Evolutionary conservation across 306 rosid species (phyloP), one percentile per base, ranked within the genome.

Genomic region (Trifolium subterraneum): DNA sequence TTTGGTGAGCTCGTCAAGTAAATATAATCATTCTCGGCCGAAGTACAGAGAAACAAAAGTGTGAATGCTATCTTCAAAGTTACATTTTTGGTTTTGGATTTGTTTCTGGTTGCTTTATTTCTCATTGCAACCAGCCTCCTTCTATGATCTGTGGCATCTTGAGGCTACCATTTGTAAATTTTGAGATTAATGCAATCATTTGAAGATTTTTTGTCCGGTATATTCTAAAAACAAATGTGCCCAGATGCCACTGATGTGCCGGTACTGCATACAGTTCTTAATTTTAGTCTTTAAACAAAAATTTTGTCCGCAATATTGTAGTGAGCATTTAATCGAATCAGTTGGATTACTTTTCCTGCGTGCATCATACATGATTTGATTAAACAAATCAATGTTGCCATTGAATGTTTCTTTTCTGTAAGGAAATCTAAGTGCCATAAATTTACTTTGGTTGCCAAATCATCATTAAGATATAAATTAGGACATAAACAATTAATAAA

Each of bases 1-100:
- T 92, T 92, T 51, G 98, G 98, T 2, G 85, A 92, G 78, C 78
- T 87, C 36, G 73, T 63, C 58, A 20, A 80, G n/a, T 90, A 78
- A 74, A 70, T 56, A 71, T 22, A 20, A 60, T n/a, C 74, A 7
- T 64, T 72, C 54, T 62, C 55, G 7, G 73, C 70, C 51, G 16
- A 77, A 73, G 19, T 51, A 11, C 5, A 18, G 45, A 65, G 66
- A 39, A 65, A 58, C 50, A 35, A 20, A 67, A 45, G 35, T 44
- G 48, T 10, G 11, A 59, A 68, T 71, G 76, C 20, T 16, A 67
- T 42, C 45, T 68, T 58, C 22, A 1, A 65, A 55, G 52, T 29
- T 64, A 18, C 55, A 31, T 59, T 29, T 68, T 58, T 80, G 20
- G 44, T 35, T 48, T 48, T 31, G 59, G 23, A 31, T 64, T 55